phyloP scores from a whole-genome alignment of 805 yeast genomes.

The Lachancea cidri region DNA sequence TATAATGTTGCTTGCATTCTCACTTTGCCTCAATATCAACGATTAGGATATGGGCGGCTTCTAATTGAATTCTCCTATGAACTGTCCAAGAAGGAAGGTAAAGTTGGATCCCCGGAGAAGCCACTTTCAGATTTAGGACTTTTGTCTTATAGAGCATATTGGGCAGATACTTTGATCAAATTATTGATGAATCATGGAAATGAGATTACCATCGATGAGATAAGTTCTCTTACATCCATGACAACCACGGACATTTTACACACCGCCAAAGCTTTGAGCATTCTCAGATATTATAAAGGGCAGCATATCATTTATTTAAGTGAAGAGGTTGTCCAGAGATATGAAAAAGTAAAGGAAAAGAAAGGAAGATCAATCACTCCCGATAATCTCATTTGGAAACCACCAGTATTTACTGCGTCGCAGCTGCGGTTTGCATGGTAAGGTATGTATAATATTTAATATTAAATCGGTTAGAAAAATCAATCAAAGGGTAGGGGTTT shows the following conservation, averaged over 20 bases:
- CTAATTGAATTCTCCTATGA: conserved; percentile 92
- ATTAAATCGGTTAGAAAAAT: conserved; percentile 6
- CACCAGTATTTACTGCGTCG: conserved; percentile 91
- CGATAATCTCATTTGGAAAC: conserved; percentile 75
- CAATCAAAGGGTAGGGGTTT: conserved; percentile 66
- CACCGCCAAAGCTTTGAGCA: conserved; percentile 85
- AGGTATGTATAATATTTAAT: conserved; percentile 9
- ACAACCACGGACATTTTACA: conserved; percentile 94
- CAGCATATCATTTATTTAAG: conserved; percentile 88
- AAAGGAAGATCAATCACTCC: conserved; percentile 66
- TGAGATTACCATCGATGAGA: conserved; percentile 84
- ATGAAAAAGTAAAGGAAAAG: conserved; percentile 65
- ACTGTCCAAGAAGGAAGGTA: conserved; percentile 79
- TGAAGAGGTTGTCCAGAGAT: conserved; percentile 71
- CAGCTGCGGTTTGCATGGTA: conserved; percentile 95
- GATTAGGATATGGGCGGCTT: conserved; percentile 89
- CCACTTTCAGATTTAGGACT: conserved; percentile 94
- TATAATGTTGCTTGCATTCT: conserved; percentile 96
- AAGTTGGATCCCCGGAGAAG: conserved; percentile 95
- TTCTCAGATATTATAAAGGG: conserved; percentile 88
- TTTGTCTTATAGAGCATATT: conserved; percentile 86
- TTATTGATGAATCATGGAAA: conserved; percentile 59
- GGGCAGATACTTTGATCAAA: conserved; percentile 87
- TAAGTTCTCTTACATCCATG: conserved; percentile 82
- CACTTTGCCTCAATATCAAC: conserved; percentile 93